Percentiles rank a stretch among this genome's conserved stretches.
phyloP scores from a whole-genome alignment of 768 basidiomycete species.

The Termitomyces sp. region DNA sequence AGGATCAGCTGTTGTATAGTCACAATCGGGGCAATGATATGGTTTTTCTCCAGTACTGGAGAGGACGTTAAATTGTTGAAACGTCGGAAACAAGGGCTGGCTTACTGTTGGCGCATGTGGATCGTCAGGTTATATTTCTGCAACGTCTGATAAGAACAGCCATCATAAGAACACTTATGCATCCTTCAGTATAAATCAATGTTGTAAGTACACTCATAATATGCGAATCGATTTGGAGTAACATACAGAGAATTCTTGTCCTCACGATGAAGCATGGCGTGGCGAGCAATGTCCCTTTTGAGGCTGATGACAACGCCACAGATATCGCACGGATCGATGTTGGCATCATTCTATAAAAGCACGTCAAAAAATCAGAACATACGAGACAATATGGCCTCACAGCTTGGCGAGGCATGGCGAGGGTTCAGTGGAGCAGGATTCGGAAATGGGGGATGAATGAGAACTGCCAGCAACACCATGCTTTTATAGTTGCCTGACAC shows the following conservation, averaged over 20 bases:
- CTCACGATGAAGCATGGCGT: neutral
- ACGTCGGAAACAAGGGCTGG: neutral
- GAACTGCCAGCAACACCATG: neutral
- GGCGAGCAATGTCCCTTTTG: neutral
- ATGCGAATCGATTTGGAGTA: neutral
- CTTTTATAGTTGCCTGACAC: neutral
- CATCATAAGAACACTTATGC: neutral
- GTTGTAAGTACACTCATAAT: neutral
- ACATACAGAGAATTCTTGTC: neutral
- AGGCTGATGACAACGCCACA: neutral
- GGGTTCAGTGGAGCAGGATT: neutral
- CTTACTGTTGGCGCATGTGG: neutral
- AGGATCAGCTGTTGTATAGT: neutral
- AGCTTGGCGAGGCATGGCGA: neutral
- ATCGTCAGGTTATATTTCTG: neutral
- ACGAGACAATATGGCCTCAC: neutral
- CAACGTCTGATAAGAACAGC: neutral
- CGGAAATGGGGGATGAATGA: neutral
- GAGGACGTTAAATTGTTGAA: neutral
- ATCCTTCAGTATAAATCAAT: neutral
- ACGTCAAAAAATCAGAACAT: neutral
- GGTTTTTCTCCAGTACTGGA: neutral
- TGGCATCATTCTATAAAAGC: neutral
- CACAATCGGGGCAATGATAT: neutral
- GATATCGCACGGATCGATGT: neutral